Evolutionary conservation across 805 yeast genomes (phyloP).

Genomic region (Hanseniaspora lachancei): DNA sequence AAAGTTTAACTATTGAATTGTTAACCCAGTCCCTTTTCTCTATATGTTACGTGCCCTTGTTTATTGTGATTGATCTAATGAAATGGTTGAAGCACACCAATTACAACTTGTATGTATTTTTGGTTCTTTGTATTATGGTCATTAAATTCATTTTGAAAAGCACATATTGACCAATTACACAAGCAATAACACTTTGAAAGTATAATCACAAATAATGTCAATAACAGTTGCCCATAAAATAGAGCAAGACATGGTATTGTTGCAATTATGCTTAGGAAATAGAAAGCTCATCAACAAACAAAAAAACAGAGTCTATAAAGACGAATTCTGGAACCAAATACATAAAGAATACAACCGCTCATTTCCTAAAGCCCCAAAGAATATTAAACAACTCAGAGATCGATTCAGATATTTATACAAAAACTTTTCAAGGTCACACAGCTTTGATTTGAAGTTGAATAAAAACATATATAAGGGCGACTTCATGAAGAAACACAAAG

Average conservation of each 20-base stretch:
- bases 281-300: neutral
- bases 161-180: no score
- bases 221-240: neutral
- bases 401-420: neutral
- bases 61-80: no score
- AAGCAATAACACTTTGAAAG: no score
- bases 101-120: no score
- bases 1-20: no score
- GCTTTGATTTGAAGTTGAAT: neutral
- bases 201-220: neutral
- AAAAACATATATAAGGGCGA: neutral
- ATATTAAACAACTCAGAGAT: neutral
- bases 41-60: no score
- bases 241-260: neutral
- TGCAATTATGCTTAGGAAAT: neutral
- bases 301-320: neutral
- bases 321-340: neutral
- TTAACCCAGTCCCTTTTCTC: no score
- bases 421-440: neutral
- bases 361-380: neutral
- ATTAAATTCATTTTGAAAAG: no score
- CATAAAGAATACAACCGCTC: neutral
- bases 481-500: neutral
- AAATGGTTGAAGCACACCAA: no score
- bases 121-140: no score